Conservation (phyloP, 192 early-diverging fungal species). For the Backusella macrospora region DNA sequence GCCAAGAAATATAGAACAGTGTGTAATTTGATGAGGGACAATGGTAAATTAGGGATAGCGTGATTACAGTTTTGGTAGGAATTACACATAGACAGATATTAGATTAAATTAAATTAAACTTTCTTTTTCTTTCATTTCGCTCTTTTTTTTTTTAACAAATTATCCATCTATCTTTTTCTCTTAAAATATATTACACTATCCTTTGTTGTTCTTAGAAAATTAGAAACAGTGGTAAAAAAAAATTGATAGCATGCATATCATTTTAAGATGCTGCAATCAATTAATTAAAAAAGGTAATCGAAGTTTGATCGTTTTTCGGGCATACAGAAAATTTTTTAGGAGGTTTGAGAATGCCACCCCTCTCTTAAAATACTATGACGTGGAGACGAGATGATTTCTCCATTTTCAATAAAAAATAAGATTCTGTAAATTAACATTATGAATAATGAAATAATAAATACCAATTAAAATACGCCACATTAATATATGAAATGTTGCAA, state of each 20-base stretch:
- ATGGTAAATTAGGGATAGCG: background rate
- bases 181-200: background rate
- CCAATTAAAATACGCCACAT: constrained; percentile 12
- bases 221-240: background rate
- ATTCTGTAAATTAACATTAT: too few relatives aligned
- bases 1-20: background rate
- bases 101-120: background rate
- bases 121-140: background rate
- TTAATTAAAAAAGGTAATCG: background rate
- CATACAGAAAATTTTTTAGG: constrained; percentile 6
- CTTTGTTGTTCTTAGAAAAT: background rate
- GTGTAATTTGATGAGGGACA: background rate
- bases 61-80: constrained; percentile 2
- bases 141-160: background rate
- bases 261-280: background rate
- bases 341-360: background rate
- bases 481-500: background rate
- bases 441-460: background rate
- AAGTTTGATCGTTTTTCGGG: constrained; percentile 4
- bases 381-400: background rate
- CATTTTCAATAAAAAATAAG: too few relatives aligned
- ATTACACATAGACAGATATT: background rate
- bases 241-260: background rate
- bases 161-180: background rate
- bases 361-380: background rate